Evolutionary conservation across 257 asterid genomes (phyloP).

Genomic region (Ophiorrhiza pumila): DNA sequence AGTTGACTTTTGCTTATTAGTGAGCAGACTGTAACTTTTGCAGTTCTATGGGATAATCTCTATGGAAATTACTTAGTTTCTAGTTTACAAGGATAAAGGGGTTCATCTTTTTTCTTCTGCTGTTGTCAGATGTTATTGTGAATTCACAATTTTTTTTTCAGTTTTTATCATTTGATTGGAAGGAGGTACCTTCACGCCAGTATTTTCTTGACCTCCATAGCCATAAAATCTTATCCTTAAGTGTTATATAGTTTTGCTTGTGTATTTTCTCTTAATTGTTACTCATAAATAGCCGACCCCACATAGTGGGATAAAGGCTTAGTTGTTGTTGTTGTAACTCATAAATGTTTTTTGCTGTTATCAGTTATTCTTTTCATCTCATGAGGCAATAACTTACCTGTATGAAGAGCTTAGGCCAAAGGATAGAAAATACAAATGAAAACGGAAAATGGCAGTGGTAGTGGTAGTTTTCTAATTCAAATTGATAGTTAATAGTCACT

Average conservation of each 20-base stretch:
- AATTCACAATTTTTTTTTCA: not conserved
- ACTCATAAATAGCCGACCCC: too few species aligned
- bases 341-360: not conserved
- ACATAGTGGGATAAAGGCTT: too few species aligned
- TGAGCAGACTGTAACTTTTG: not conserved
- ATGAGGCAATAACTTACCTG: not conserved
- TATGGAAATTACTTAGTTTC: not conserved
- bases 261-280: not conserved
- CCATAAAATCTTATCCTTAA: not conserved
- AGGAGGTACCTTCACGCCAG: conserved; percentile 34
- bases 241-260: not conserved
- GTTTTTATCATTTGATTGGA: too few species aligned
- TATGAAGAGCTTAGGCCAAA: not conserved
- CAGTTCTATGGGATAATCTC: not conserved
- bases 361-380: not conserved
- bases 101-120: not conserved
- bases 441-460: not conserved
- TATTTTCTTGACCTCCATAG: not conserved
- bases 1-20: not conserved
- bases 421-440: not conserved
- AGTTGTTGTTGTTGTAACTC: too few species aligned
- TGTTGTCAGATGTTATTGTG: not conserved
- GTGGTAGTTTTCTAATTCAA: not conserved
- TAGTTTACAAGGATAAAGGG: not conserved
- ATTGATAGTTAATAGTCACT: not conserved